Conservation (phyloP, 2,329 filamentous ascomycete genomes). For the Monosporascus sp. region DNA sequence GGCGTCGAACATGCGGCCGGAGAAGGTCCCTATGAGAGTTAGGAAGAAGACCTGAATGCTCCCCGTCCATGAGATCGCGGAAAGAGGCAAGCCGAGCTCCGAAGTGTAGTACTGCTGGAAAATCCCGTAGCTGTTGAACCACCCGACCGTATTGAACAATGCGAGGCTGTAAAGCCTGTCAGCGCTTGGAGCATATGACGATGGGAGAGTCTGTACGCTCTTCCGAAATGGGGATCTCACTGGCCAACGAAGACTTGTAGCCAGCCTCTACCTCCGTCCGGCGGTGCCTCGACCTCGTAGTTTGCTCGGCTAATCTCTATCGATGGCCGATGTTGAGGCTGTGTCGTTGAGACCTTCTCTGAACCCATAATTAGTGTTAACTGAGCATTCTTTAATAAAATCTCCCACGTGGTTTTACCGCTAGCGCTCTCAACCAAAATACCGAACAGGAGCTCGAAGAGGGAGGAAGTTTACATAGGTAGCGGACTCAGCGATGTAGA, state of each 20-base stretch:
- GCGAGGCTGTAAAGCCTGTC: conserved; percentile 7
- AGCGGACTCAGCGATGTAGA: no score
- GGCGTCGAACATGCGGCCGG: conserved; percentile 27
- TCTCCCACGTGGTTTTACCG: no score
- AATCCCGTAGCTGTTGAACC: conserved; percentile 24
- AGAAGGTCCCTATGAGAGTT: conserved; percentile 23
- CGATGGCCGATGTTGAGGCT: no score
- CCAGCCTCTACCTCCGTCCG: conserved; percentile 12
- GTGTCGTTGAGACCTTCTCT: no score
- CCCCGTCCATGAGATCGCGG: conserved; percentile 25
- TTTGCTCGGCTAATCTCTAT: no score
- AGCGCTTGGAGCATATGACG: no score
- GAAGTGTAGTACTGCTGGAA: conserved; percentile 27
- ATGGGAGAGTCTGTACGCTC: no score
- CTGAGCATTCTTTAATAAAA: no score
- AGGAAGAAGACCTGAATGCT: conserved; percentile 27
- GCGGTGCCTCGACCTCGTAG: conserved; percentile 3
- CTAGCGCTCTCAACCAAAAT: no score
- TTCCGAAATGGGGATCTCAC: conserved; percentile 3
- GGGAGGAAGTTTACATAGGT: no score
- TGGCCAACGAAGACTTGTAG: conserved; percentile 15
- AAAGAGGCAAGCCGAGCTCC: conserved; percentile 14
- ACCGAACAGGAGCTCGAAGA: no score
- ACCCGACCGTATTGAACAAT: conserved; percentile 16
- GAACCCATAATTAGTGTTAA: no score